phyloP scores from a whole-genome alignment of 2,329 filamentous ascomycete genomes.

The Phialocephala subalpina region DNA sequence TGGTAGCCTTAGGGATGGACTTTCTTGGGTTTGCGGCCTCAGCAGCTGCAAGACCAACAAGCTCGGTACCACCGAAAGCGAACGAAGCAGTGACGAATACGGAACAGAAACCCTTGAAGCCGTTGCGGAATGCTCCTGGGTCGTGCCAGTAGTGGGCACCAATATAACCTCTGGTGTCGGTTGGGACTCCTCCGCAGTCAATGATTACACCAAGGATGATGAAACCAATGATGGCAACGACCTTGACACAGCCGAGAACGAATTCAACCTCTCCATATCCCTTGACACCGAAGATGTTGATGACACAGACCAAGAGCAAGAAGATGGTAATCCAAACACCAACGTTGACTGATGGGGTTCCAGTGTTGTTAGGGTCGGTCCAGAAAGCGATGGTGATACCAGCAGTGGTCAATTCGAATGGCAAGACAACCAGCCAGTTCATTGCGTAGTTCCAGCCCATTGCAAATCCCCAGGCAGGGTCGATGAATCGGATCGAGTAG shows the following conservation, averaged over 20 bases:
- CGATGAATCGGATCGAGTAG: constrained; percentile 92
- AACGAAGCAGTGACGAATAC: constrained; percentile 82
- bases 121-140: constrained; percentile 85
- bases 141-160: constrained; percentile 77
- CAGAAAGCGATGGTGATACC: constrained; percentile 86
- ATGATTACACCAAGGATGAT: constrained; percentile 64
- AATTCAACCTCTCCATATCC: constrained; percentile 95
- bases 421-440: constrained; percentile 86
- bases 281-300: constrained; percentile 89
- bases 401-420: constrained; percentile 86
- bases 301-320: constrained; percentile 75
- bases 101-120: constrained; percentile 82
- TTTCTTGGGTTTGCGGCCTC: constrained; percentile 81
- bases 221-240: constrained; percentile 85
- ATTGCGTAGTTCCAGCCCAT: constrained; percentile 95
- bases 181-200: constrained; percentile 38
- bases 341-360: constrained; percentile 54
- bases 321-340: constrained; percentile 88
- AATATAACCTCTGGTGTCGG: constrained; percentile 59
- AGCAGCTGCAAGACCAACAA: constrained; percentile 79
- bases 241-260: constrained; percentile 84
- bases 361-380: constrained; percentile 57
- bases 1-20: constrained; percentile 84
- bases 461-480: constrained; percentile 92
- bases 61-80: constrained; percentile 77